Percentiles rank a stretch among this genome's conserved stretches.
These are phyloP conservation scores for Stellera chamaejasme DNA, from an alignment of 345 rosid genomes.

Conservation along the genomic window DNA sequence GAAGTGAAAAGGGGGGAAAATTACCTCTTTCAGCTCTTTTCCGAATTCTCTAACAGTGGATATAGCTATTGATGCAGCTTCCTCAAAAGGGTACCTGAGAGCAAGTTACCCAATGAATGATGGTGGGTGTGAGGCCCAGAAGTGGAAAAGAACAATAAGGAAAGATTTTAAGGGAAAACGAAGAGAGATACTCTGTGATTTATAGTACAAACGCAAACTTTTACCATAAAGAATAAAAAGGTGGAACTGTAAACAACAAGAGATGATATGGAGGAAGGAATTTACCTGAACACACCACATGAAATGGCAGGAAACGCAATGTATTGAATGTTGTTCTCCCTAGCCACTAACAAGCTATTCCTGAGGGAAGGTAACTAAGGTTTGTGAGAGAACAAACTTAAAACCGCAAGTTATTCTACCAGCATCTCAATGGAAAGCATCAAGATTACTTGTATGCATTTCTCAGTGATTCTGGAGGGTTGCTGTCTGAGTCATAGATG, in stretches of 20 bases:
- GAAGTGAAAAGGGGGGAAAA: too few species aligned
- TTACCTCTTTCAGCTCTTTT: conserved; percentile 74
- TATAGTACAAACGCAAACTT: too few species aligned
- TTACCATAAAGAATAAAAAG: neutral
- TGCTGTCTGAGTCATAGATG: conserved; percentile 35
- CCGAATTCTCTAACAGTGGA: conserved; percentile 64
- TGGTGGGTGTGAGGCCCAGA: too few species aligned
- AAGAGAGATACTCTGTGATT: neutral
- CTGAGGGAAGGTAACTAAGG: conserved; percentile 31
- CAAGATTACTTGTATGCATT: conserved; percentile 51
- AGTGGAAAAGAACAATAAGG: neutral
- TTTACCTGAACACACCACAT: conserved; percentile 67
- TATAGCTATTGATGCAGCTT: conserved; percentile 70
- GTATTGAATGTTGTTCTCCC: conserved; percentile 56
- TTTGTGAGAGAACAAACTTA: conserved; percentile 1
- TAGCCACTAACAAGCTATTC: conserved; percentile 61
- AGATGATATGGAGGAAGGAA: neutral
- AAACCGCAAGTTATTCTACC: neutral
- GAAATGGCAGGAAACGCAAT: conserved; percentile 87
- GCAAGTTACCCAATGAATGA: neutral
- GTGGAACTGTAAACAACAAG: neutral
- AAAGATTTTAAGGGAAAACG: neutral
- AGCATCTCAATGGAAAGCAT: neutral
- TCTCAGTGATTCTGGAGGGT: conserved; percentile 44
- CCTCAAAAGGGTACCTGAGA: conserved; percentile 75